These are phyloP conservation scores for Ceratocystis diversiconidia DNA, from an alignment of 2,329 filamentous ascomycete genomes.

Conservation along the genomic window DNA sequence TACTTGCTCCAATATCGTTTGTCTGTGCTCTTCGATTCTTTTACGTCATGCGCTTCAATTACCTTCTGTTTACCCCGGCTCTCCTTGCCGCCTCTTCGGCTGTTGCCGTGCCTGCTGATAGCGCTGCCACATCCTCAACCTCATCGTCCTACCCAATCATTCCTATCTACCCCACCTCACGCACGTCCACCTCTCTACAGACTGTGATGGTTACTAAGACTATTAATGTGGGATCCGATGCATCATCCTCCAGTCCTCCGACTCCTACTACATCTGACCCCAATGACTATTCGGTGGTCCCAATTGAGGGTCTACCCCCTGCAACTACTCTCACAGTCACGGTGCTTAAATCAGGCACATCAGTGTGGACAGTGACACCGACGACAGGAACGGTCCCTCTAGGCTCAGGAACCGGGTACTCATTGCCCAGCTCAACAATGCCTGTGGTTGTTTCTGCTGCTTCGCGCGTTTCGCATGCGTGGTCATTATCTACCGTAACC, in stretches of 20 bases:
- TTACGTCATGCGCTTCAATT: constrained; percentile 10
- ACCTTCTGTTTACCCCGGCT: constrained; percentile 2
- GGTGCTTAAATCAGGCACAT: constrained; percentile 13
- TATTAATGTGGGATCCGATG: constrained; percentile 1
- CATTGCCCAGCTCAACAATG: constrained; percentile 1
- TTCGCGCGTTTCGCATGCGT: constrained; percentile 16
- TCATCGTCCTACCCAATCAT: constrained; percentile 13
- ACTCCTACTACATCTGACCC: background rate
- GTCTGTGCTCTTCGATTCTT: background rate
- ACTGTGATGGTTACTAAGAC: constrained; percentile 16
- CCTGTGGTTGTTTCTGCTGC: constrained; percentile 15
- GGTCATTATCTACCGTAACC: background rate
- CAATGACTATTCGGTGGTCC: constrained; percentile 14
- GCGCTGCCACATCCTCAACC: background rate
- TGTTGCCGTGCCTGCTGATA: constrained; percentile 7
- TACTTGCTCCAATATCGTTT: too few relatives aligned
- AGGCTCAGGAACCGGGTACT: constrained; percentile 9
- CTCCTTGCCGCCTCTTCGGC: constrained; percentile 6
- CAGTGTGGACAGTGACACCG: constrained; percentile 15
- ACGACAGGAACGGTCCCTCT: constrained; percentile 4
- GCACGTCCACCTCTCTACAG: constrained; percentile 1
- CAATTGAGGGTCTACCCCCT: constrained; percentile 12
- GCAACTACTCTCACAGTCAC: constrained; percentile 15
- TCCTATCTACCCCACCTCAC: constrained; percentile 13
- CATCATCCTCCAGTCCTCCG: constrained; percentile 1